These are phyloP conservation scores for Metroxylon sagu DNA, from an alignment of 176 grass and related monocot species.

Conservation along the genomic window DNA sequence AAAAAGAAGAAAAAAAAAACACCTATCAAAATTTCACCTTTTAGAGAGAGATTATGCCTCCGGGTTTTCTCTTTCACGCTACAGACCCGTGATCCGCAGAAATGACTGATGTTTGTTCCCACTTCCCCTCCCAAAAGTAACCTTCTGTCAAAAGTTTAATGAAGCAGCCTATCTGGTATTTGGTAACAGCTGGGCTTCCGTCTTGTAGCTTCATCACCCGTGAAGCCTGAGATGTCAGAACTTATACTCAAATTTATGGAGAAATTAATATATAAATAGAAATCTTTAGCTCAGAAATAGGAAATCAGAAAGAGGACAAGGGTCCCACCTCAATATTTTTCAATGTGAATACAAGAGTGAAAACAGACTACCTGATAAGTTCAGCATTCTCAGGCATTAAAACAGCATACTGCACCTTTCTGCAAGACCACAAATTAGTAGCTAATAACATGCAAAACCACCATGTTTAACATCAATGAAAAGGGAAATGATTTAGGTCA, in stretches of 20 bases:
- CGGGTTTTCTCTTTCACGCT: too few relatives aligned
- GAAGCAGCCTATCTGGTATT: too few relatives aligned
- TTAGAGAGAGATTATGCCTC: too few relatives aligned
- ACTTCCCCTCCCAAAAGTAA: too few relatives aligned
- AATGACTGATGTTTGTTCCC: too few relatives aligned
- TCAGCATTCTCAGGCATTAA: constrained; percentile 74
- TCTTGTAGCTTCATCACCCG: constrained; percentile 67
- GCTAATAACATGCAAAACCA: too few relatives aligned
- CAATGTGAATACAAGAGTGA: constrained; percentile 82
- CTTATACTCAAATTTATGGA: constrained; percentile 52
- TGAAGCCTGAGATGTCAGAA: constrained; percentile 91
- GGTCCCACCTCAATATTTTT: constrained; percentile 82
- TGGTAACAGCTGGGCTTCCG: constrained; percentile 16
- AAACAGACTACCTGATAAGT: constrained; percentile 82
- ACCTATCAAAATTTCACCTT: too few relatives aligned
- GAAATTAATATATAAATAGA: not conserved
- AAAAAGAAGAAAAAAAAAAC: too few relatives aligned
- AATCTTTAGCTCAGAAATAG: constrained; percentile 3
- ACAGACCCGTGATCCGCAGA: too few relatives aligned
- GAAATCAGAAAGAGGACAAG: not conserved
- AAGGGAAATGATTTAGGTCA: too few relatives aligned
- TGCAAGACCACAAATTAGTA: constrained; percentile 21
- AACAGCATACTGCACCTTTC: constrained; percentile 68
- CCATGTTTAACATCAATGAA: too few relatives aligned
- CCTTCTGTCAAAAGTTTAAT: too few relatives aligned